Base-by-base conservation (phyloP, 192 early-diverging fungal species). In the Kappamyces sp. region DNA sequence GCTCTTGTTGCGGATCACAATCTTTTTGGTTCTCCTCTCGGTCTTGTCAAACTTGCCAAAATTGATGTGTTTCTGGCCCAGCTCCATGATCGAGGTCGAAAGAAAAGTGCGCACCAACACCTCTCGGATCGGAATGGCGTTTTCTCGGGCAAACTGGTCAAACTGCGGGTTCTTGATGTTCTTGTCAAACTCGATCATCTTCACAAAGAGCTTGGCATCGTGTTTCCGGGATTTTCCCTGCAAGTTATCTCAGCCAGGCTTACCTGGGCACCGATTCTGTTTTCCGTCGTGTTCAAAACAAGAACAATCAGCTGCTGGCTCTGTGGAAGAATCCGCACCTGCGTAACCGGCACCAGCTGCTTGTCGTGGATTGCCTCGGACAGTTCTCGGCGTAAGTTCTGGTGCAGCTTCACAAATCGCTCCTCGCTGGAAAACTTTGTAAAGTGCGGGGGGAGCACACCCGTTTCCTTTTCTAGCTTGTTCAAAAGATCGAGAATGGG, bases 11-110 rank as follows among this genome's bases (percentile, higher is more conserved):
- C 91, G 85, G 38, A 96, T 81, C 6, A 91, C 71, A 29, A 99
- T 89, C 12, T 85, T 81, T 66, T 94, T 95, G 41, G 86, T 89
- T 41, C 89, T 77, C 42, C 83, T 78, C 64, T 91, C 89, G 43
- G 85, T 84, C 57, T 74, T 79, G 66, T 96, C 90, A 53, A 96
- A 76, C 22, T 80, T 76, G 34, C 96, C 96, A 71, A 99, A 95
- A 54, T 97, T 97, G 72, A 96, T 96, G 69, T 93, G 89, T 64
- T 90, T 90, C 65, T 99, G 96, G 15, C 93, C 92, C 1, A 99
- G 69, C 40, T 93, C 92, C 79, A 99, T 90, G 40, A 88, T 74
- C 3, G 91, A 88, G 30, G 86, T 74, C 58, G 85, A 89, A 22
- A 97, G 75, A 2, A 88, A 83, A 5, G 88, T 85, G 41, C 91